Evolutionary conservation across 106 monocot genomes (phyloP).

Genomic region (Gastrodia elata): DNA sequence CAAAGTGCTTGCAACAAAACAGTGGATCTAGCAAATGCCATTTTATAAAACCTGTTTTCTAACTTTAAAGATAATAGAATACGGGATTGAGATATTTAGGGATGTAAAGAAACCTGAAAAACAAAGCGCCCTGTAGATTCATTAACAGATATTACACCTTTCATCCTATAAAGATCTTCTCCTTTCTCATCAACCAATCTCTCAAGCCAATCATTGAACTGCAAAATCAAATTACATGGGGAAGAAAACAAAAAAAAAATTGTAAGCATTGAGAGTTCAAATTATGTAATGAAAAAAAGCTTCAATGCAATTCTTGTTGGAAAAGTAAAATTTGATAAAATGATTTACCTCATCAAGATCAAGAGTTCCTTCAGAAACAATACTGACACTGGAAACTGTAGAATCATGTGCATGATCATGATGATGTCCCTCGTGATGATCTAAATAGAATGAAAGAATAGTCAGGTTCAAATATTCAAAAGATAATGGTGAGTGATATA

Average conservation of each 20-base stretch:
- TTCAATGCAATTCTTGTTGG: background rate
- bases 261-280: background rate
- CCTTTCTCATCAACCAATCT: conserved; percentile 85
- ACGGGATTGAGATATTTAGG: too few relatives aligned
- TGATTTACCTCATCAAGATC: conserved; percentile 88
- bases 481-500: background rate
- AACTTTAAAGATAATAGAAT: too few relatives aligned
- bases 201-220: conserved; percentile 97
- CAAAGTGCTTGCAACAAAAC: background rate
- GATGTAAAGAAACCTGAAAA: conserved; percentile 52
- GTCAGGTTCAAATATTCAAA: background rate
- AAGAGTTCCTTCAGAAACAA: conserved; percentile 79
- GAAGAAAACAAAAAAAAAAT: background rate
- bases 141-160: conserved; percentile 78
- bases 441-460: conserved; percentile 15
- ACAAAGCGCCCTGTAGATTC: conserved; percentile 81
- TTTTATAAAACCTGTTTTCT: background rate
- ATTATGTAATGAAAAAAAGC: background rate
- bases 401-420: conserved; percentile 82
- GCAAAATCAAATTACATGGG: background rate
- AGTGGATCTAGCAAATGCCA: background rate
- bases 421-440: conserved; percentile 47
- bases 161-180: conserved; percentile 91
- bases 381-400: conserved; percentile 90
- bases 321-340: background rate